These are phyloP conservation scores for Melanopsichium pennsylvanicum DNA, from an alignment of 1,284 basidiomycete species.

Conservation along the genomic window DNA sequence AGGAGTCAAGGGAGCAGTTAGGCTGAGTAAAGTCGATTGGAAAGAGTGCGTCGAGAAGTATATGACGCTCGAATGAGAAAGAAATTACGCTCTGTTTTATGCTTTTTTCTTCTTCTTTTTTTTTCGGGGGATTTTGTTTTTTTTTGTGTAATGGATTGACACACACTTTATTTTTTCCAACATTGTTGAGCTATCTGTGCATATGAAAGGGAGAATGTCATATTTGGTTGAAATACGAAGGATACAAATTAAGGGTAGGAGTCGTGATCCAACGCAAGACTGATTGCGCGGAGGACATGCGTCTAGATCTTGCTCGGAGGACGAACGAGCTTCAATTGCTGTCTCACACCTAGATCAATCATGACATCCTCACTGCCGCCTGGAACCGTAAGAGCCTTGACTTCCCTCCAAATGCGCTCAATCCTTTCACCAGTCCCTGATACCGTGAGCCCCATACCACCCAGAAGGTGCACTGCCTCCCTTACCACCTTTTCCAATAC, in stretches of 20 bases:
- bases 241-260: too few species aligned
- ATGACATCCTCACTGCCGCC: slow-evolving; percentile 56
- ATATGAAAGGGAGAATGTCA: too few species aligned
- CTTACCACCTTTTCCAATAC: slow-evolving; percentile 50
- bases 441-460: slow-evolving; percentile 56
- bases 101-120: too few species aligned
- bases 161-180: too few species aligned
- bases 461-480: slow-evolving; percentile 50
- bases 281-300: too few species aligned
- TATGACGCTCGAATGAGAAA: slow-evolving; percentile 29
- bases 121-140: too few species aligned
- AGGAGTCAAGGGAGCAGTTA: background rate
- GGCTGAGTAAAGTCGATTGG: slow-evolving; percentile 18
- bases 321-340: slow-evolving; percentile 52
- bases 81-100: too few species aligned
- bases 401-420: slow-evolving; percentile 54
- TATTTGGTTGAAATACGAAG: too few species aligned
- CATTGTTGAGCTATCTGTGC: too few species aligned
- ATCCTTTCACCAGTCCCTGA: slow-evolving; percentile 56
- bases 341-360: slow-evolving; percentile 53
- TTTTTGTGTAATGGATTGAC: too few species aligned
- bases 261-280: too few species aligned
- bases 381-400: slow-evolving; percentile 50
- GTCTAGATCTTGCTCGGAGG: slow-evolving; percentile 38
- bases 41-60: slow-evolving; percentile 29